Evolutionary conservation across 2,329 filamentous ascomycete genomes (phyloP).

Genomic region (Ophiostoma australiae): DNA sequence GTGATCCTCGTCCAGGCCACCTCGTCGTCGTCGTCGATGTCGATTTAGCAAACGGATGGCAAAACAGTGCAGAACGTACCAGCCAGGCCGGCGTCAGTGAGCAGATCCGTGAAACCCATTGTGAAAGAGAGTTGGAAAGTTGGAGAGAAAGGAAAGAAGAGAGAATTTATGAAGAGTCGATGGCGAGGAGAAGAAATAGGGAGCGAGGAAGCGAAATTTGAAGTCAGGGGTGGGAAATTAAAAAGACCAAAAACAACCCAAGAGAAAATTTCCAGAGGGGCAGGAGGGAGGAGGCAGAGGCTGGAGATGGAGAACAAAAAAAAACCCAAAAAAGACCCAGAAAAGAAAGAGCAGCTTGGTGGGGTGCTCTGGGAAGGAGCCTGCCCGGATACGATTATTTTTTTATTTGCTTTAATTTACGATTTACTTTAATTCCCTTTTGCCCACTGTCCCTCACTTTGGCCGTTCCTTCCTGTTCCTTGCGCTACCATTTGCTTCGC

Average conservation of each 20-base stretch:
- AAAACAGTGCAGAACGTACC: slow-evolving; percentile 28
- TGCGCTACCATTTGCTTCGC: slow-evolving; percentile 6
- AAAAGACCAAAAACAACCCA: neutral
- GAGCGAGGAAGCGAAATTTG: slow-evolving; percentile 14
- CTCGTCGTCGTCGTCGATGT: slow-evolving; percentile 11
- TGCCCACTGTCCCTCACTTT: neutral
- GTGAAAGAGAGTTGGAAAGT: slow-evolving; percentile 19
- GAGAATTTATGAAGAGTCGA: slow-evolving; percentile 19
- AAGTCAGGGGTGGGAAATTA: slow-evolving; percentile 18
- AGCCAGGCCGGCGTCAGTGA: slow-evolving; percentile 32
- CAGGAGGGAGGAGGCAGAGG: slow-evolving; percentile 12
- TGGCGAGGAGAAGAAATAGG: slow-evolving; percentile 12
- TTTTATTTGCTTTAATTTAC: neutral
- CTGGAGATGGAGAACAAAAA: slow-evolving; percentile 20
- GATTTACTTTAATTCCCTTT: slow-evolving; percentile 10
- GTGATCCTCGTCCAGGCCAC: neutral
- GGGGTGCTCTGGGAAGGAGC: slow-evolving; percentile 12
- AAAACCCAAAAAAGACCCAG: neutral
- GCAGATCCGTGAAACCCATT: slow-evolving; percentile 34
- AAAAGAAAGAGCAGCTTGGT: slow-evolving; percentile 8
- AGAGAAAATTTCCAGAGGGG: slow-evolving; percentile 18
- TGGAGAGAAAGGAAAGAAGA: slow-evolving; percentile 7
- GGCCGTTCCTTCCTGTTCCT: neutral
- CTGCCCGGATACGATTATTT: neutral
- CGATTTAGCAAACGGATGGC: slow-evolving; percentile 18